These are phyloP conservation scores for Alternaria conjuncta DNA, from an alignment of 2,329 filamentous ascomycete genomes.

Conservation along the genomic window DNA sequence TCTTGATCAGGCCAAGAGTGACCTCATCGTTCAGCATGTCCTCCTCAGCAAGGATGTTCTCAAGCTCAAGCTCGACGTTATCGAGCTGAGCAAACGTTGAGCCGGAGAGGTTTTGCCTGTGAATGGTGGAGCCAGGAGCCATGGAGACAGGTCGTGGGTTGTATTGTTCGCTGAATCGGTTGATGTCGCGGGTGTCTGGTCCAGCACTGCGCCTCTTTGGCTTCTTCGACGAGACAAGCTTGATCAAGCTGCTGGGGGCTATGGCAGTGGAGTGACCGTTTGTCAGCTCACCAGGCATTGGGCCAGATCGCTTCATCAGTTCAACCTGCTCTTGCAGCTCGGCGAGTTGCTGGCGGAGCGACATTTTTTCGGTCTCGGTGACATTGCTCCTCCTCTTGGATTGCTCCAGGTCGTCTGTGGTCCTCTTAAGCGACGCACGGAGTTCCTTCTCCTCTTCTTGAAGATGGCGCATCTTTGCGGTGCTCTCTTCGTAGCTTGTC, in stretches of 20 bases:
- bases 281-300: conserved; percentile 70
- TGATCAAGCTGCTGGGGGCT: conserved; percentile 79
- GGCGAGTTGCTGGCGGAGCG: conserved; percentile 83
- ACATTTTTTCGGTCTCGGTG: conserved; percentile 84
- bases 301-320: conserved; percentile 77
- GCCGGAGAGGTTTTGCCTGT: conserved; percentile 74
- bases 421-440: conserved; percentile 79
- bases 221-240: conserved; percentile 95
- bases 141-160: conserved; percentile 96
- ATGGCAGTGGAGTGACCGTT: conserved; percentile 65
- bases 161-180: conserved; percentile 90
- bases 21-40: conserved; percentile 97
- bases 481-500: conserved; percentile 86
- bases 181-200: conserved; percentile 80
- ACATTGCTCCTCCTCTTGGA: conserved; percentile 76
- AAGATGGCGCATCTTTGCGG: conserved; percentile 87
- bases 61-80: conserved; percentile 92
- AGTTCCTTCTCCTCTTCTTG: conserved; percentile 92
- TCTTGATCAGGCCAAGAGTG: conserved; percentile 92
- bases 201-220: conserved; percentile 93
- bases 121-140: conserved; percentile 72
- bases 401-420: conserved; percentile 80
- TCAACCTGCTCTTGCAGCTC: conserved; percentile 94
- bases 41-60: conserved; percentile 91
- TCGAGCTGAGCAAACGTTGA: conserved; percentile 83